These are phyloP conservation scores for Lachancea fermentati DNA, from an alignment of 805 yeast species.

Conservation along the genomic window DNA sequence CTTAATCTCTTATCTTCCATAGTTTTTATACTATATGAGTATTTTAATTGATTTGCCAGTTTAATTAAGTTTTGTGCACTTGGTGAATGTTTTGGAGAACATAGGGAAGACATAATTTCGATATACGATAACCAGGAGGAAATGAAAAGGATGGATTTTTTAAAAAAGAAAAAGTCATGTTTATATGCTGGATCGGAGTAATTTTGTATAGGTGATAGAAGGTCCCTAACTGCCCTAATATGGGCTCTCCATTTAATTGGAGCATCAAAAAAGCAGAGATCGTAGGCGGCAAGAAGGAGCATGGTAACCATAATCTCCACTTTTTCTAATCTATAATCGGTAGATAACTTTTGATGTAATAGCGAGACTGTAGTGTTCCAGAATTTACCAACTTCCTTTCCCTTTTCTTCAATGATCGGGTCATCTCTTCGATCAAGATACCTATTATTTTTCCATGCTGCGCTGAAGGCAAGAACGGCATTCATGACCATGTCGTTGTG, in stretches of 20 bases:
- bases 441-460: constrained; percentile 38
- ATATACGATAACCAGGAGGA: constrained; percentile 64
- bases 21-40: not conserved
- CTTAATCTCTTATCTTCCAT: constrained; percentile 18
- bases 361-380: constrained; percentile 54
- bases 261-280: constrained; percentile 41
- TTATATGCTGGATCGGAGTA: too few relatives aligned
- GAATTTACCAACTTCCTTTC: constrained; percentile 43
- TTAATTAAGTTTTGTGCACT: constrained; percentile 10
- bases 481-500: constrained; percentile 47
- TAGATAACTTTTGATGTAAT: constrained; percentile 44
- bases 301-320: constrained; percentile 63
- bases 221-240: too few relatives aligned
- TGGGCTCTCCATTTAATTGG: constrained; percentile 55
- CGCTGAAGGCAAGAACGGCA: constrained; percentile 48
- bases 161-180: too few relatives aligned
- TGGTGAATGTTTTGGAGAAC: constrained; percentile 38
- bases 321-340: constrained; percentile 50
- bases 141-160: too few relatives aligned
- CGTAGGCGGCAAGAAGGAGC: constrained; percentile 53
- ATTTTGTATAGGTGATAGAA: too few relatives aligned
- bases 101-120: constrained; percentile 60
- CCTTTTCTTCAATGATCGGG: constrained; percentile 14
- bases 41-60: constrained; percentile 22
- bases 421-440: constrained; percentile 2